These are phyloP conservation scores for Tarenaya hassleriana DNA, from an alignment of 345 rosid species.

Conservation along the genomic window DNA sequence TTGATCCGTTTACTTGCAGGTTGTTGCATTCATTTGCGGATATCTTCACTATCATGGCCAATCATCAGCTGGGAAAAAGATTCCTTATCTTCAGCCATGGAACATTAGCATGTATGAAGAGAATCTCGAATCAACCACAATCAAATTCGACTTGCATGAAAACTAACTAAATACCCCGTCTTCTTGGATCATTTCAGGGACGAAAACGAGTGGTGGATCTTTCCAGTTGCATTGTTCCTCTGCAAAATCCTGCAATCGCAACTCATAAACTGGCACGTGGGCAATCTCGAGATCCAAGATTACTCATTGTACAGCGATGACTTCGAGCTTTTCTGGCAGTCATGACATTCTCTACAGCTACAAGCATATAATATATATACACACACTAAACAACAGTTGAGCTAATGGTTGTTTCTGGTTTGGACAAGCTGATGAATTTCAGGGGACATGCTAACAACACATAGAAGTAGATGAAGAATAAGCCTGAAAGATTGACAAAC, in stretches of 20 bases:
- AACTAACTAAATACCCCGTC: neutral
- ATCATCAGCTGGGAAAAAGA: constrained; percentile 49
- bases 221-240: constrained; percentile 60
- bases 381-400: too few species aligned
- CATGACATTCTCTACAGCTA: constrained; percentile 21
- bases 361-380: too few species aligned
- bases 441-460: too few species aligned
- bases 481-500: too few species aligned
- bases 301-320: constrained; percentile 73
- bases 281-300: constrained; percentile 89
- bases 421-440: too few species aligned
- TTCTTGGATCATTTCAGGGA: constrained; percentile 47
- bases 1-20: constrained; percentile 31
- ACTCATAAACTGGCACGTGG: constrained; percentile 73
- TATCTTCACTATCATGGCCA: constrained; percentile 59
- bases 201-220: constrained; percentile 97
- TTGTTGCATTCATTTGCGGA: constrained; percentile 65
- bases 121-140: constrained; percentile 6
- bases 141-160: constrained; percentile 14
- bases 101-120: constrained; percentile 77
- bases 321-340: constrained; percentile 73
- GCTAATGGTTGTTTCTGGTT: too few species aligned
- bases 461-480: too few species aligned
- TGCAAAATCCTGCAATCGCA: constrained; percentile 74
- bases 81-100: constrained; percentile 72